Percentiles rank a stretch among this genome's conserved stretches.
phyloP scores from a whole-genome alignment of 139 green algal genomes.

The Chlamydomonas sp. region DNA sequence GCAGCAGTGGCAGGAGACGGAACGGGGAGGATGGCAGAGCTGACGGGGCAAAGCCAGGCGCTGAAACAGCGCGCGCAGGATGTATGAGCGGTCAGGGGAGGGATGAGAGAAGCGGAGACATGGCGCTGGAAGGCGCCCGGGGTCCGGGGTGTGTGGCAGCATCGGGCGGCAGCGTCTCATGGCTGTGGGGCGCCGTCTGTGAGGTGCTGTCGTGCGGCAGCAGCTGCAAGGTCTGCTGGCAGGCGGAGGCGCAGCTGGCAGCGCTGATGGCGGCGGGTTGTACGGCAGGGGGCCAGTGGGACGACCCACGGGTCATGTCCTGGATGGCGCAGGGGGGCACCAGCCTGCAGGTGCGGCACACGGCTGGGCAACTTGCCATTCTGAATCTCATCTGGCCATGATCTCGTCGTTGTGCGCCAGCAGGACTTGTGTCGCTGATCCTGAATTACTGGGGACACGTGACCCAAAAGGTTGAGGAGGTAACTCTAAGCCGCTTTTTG shows the following conservation, averaged over 20 bases:
- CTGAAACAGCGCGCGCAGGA: background rate
- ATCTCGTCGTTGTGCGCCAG: background rate
- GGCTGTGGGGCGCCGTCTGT: conserved; percentile 14
- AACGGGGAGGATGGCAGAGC: background rate
- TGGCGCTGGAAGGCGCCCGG: background rate
- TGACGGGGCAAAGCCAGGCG: background rate
- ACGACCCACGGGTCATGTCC: conserved; percentile 19
- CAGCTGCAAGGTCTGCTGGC: conserved; percentile 27
- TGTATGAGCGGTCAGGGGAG: no score
- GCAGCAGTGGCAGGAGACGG: background rate
- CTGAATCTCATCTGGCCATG: background rate
- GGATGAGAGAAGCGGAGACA: background rate
- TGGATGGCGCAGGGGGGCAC: background rate
- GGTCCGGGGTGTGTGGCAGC: background rate
- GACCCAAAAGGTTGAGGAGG: no score
- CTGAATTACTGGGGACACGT: background rate
- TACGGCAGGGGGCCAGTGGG: conserved; percentile 24
- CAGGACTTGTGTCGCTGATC: background rate
- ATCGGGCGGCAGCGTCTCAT: background rate
- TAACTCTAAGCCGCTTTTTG: no score
- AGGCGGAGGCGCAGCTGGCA: conserved; percentile 26
- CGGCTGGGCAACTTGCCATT: background rate
- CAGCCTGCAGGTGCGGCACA: conserved; percentile 7
- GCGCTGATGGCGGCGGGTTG: conserved; percentile 15
- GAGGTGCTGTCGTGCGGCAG: conserved; percentile 1